Conservation (phyloP, 2,329 filamentous ascomycete species). For the Sphaerostilbella broomeana region DNA sequence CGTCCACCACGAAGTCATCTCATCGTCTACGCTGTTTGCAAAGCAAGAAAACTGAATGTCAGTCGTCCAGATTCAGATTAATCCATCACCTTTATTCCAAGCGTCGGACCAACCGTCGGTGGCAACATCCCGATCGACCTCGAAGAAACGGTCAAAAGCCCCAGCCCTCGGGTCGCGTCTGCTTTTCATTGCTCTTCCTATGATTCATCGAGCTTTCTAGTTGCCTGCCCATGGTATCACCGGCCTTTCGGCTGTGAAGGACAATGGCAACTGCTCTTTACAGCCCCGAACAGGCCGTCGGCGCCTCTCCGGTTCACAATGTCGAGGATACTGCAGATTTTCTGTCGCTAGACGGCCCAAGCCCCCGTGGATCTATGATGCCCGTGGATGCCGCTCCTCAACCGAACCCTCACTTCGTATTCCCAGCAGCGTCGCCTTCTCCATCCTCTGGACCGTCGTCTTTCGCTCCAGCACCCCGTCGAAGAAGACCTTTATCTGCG, state of each 20-base stretch:
- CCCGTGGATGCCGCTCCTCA: constrained; percentile 29
- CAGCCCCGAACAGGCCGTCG: constrained; percentile 31
- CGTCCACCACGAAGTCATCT: no score
- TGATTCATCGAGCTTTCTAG: constrained; percentile 34
- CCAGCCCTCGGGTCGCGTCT: no score
- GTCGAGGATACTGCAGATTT: constrained; percentile 22
- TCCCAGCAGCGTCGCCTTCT: constrained; percentile 44
- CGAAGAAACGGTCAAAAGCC: no score
- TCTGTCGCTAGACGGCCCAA: constrained; percentile 18
- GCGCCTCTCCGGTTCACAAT: constrained; percentile 20
- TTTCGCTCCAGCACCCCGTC: constrained; percentile 38
- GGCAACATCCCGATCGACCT: not conserved
- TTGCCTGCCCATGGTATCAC: constrained; percentile 39
- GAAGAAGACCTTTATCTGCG: constrained; percentile 47
- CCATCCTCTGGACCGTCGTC: constrained; percentile 41
- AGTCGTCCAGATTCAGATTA: constrained; percentile 13
- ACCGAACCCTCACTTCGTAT: constrained; percentile 60
- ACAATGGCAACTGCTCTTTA: constrained; percentile 36
- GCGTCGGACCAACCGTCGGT: constrained; percentile 1
- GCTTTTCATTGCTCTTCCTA: constrained; percentile 29
- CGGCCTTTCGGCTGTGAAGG: constrained; percentile 41
- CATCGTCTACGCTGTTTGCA: constrained; percentile 3
- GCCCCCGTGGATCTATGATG: constrained; percentile 13
- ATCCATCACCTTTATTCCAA: constrained; percentile 15
- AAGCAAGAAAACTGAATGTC: not conserved